Conservation (phyloP, 202 grass and related monocot genomes). For the Cymbopogon flexuosus region DNA sequence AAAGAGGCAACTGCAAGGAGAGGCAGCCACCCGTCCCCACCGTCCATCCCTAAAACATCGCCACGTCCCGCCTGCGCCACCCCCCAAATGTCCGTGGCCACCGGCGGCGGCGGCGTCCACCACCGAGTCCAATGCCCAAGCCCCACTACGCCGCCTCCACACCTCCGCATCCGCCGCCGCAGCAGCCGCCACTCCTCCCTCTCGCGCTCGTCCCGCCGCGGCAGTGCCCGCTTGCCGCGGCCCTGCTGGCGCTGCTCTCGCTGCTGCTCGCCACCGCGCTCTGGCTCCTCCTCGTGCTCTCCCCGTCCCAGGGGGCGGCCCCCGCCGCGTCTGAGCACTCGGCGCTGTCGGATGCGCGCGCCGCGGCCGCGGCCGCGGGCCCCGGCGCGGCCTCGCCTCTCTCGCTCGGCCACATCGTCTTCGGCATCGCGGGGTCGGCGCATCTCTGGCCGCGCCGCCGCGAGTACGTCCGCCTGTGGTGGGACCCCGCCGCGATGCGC, state of each 20-base stretch:
- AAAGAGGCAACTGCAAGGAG: constrained; percentile 25
- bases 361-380: not conserved
- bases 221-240: constrained; percentile 46
- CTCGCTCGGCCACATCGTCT: constrained; percentile 62
- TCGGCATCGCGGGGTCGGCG: constrained; percentile 82
- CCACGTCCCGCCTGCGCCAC: constrained; percentile 29
- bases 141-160: constrained; percentile 32
- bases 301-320: constrained; percentile 10
- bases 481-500: constrained; percentile 63
- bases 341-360: constrained; percentile 16
- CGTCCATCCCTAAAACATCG: constrained; percentile 37
- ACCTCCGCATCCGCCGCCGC: constrained; percentile 5
- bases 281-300: constrained; percentile 32
- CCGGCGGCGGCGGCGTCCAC: constrained; percentile 40
- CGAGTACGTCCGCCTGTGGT: constrained; percentile 86
- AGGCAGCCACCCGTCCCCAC: not conserved
- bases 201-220: constrained; percentile 42
- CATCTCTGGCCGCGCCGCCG: constrained; percentile 80
- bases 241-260: constrained; percentile 48
- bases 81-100: constrained; percentile 69
- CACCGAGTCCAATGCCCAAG: constrained; percentile 38
- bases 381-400: constrained; percentile 32
- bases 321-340: not conserved
- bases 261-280: constrained; percentile 39
- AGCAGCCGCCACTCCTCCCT: constrained; percentile 23